These are phyloP conservation scores for Camillea tinctor DNA, from an alignment of 2,329 filamentous ascomycete genomes.

Conservation along the genomic window DNA sequence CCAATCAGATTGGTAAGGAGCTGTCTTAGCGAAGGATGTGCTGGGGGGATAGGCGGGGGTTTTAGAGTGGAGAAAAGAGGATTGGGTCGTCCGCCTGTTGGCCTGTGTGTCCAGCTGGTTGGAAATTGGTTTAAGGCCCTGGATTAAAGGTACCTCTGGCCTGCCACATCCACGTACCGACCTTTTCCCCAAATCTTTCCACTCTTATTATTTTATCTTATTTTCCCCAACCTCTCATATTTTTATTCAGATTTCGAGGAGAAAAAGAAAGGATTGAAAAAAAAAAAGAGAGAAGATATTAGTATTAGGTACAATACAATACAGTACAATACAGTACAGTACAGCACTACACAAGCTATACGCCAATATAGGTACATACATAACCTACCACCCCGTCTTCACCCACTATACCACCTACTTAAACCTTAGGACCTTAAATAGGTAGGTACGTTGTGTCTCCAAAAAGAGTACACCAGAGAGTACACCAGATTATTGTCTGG, in stretches of 20 bases:
- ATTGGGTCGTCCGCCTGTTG: background rate
- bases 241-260: background rate
- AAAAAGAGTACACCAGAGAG: too few relatives aligned
- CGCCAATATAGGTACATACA: too few relatives aligned
- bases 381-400: too few relatives aligned
- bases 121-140: background rate
- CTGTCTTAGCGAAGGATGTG: background rate
- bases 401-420: too few relatives aligned
- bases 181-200: background rate
- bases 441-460: too few relatives aligned
- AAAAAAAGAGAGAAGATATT: too few relatives aligned
- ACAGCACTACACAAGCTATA: background rate
- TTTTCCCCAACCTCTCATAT: background rate
- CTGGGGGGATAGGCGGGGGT: background rate
- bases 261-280: too few relatives aligned
- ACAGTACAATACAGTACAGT: too few relatives aligned
- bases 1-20: background rate
- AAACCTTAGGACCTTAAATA: too few relatives aligned
- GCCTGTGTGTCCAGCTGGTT: background rate
- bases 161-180: background rate
- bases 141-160: background rate
- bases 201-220: background rate
- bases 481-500: too few relatives aligned
- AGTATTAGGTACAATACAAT: background rate
- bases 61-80: background rate